A percentile compares a stretch with the other conserved stretches of the same genome.
Conservation (phyloP, 2,329 filamentous ascomycete genomes). For the Helminthosporium solani region DNA sequence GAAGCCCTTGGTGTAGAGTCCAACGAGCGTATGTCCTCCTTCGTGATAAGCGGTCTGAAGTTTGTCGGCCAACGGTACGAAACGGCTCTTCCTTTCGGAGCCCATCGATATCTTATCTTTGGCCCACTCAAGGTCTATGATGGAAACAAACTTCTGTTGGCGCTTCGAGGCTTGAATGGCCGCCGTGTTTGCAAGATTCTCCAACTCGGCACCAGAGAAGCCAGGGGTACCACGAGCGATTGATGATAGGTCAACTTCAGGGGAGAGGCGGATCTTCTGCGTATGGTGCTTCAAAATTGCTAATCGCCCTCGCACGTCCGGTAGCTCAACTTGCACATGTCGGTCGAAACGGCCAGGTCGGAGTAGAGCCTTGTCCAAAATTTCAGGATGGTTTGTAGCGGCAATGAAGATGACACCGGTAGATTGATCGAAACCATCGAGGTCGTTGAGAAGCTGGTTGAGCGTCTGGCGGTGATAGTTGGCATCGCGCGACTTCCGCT, state of each 20-base stretch:
- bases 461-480: conserved; percentile 96
- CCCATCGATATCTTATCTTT: conserved; percentile 99
- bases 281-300: conserved; percentile 93
- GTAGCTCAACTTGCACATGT: conserved; percentile 82
- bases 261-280: conserved; percentile 79
- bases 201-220: conserved; percentile 91
- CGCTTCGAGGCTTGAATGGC: conserved; percentile 91
- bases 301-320: conserved; percentile 89
- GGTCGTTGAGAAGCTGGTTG: conserved; percentile 93
- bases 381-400: conserved; percentile 92
- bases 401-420: conserved; percentile 94
- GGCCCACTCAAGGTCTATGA: conserved; percentile 90
- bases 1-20: conserved; percentile 74
- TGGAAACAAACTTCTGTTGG: conserved; percentile 72
- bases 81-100: conserved; percentile 82
- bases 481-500: conserved; percentile 87
- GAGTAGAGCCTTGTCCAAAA: conserved; percentile 91
- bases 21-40: conserved; percentile 89
- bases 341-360: conserved; percentile 95
- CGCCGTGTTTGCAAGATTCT: conserved; percentile 95
- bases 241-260: conserved; percentile 78
- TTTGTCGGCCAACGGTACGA: conserved; percentile 92
- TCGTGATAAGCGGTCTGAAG: conserved; percentile 95
- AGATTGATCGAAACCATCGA: conserved; percentile 95
- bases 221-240: conserved; percentile 87